phyloP scores from a whole-genome alignment of 768 basidiomycete genomes.

The Suillus subalutaceus region DNA sequence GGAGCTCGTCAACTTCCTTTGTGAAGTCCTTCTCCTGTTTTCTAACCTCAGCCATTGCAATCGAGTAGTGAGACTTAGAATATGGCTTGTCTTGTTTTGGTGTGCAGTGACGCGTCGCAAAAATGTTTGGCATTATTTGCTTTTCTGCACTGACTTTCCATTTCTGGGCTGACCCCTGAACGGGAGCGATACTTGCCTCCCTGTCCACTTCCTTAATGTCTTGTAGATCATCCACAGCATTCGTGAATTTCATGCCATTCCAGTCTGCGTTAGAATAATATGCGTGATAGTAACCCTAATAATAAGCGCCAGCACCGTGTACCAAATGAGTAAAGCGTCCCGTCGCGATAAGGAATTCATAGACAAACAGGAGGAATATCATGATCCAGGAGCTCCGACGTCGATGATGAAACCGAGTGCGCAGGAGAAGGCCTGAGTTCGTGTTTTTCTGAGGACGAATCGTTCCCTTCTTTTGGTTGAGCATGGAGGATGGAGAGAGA shows the following conservation, averaged over 20 bases:
- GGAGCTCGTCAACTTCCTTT: slow-evolving; percentile 73
- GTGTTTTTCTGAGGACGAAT: slow-evolving; percentile 31
- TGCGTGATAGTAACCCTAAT: slow-evolving; percentile 45
- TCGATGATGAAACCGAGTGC: slow-evolving; percentile 30
- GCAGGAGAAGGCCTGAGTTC: slow-evolving; percentile 29
- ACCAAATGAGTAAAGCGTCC: slow-evolving; percentile 46
- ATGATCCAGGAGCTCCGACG: slow-evolving; percentile 32
- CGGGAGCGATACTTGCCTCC: not conserved
- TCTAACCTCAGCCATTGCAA: slow-evolving; percentile 77
- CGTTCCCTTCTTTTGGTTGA: slow-evolving; percentile 31
- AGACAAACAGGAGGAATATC: slow-evolving; percentile 51
- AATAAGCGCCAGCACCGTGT: slow-evolving; percentile 48
- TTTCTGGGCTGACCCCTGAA: slow-evolving; percentile 27
- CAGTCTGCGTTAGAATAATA: slow-evolving; percentile 37
- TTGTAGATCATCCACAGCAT: slow-evolving; percentile 9
- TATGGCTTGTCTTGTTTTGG: slow-evolving; percentile 36
- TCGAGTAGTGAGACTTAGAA: slow-evolving; percentile 42
- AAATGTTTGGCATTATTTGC: slow-evolving; percentile 48
- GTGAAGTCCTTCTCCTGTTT: slow-evolving; percentile 89
- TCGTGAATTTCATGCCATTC: slow-evolving; percentile 25
- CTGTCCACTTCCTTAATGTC: not conserved
- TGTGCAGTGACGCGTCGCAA: slow-evolving; percentile 64
- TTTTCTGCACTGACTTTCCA: slow-evolving; percentile 14
- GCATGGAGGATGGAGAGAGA: slow-evolving; percentile 38
- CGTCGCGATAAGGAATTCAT: slow-evolving; percentile 43